Evolutionary conservation across 805 yeast genomes (phyloP), one percentile per base, ranked within the genome.

Genomic region (Metschnikowia peoriensis): DNA sequence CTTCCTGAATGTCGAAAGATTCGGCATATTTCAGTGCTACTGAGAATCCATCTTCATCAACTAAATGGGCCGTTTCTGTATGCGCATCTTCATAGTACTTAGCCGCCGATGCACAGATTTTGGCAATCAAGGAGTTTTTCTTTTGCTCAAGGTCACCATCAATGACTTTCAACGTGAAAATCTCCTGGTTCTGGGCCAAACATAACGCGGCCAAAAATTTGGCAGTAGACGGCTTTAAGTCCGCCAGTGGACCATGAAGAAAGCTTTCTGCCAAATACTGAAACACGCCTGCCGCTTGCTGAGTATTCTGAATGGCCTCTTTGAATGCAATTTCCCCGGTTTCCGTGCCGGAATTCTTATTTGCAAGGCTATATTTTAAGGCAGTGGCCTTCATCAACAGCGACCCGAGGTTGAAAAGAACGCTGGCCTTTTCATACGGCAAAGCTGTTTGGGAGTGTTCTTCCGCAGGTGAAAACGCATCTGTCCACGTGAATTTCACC

Each of bases 141-240:
- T 63, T 64, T 53, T 72, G 78, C 42, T 78, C 80, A 7, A 79
- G 65, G 50, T 78, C 82, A 8, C 75, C 77, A 51, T 72, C 76
- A 38, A 89, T 64, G 8, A 83, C 81, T 57, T 83, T 86, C 61
- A 85, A 66, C 2, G 86, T 70, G 65, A 93, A 92, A 7, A 87
- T 79, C 59, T 94, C 97, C 65, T 92, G 97, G 2, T 94, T 89
- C 66, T 93, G 97, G 0, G 96, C 94, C 50, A 90, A 72, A 82
- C 86, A 83, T 50, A 92, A 66, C 57, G 78, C 79, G 14, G 77
- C 66, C 47, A 93, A 75, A 37, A 89, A 85, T 41, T 77, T 76
- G 9, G 89, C 81, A 0, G 89, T 83, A 22, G 85, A 82, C 35
- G 86, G 87, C 54, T 79, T 75, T 46, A 92, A 71, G 67, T 93